Percentiles rank a stretch among this genome's conserved stretches.
Evolutionary conservation across 2,329 filamentous ascomycete species (phyloP).

Genomic region (Aspergillus latus): DNA sequence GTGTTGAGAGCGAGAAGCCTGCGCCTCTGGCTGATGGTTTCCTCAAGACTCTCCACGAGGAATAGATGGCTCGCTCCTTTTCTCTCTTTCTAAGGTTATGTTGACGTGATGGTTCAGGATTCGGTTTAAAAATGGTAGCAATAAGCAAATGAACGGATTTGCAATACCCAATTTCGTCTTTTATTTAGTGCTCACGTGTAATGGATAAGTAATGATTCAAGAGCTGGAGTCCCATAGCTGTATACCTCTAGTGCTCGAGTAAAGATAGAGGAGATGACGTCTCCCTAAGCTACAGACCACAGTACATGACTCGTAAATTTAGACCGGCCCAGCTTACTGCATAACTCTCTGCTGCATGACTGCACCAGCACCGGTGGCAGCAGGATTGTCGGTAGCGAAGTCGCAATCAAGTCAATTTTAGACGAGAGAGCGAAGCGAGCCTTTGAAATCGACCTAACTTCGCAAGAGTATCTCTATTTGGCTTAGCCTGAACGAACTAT

Average conservation of each 20-base stretch:
- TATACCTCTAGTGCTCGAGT: neutral
- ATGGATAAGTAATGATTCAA: constrained; percentile 12
- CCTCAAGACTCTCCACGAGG: constrained; percentile 52
- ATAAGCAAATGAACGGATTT: constrained; percentile 28
- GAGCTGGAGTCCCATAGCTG: neutral
- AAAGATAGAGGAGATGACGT: neutral
- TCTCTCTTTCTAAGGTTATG: constrained; percentile 8
- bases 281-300: neutral
- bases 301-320: too few relatives aligned
- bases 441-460: neutral
- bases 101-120: constrained; percentile 23
- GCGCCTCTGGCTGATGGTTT: constrained; percentile 55
- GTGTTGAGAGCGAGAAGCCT: constrained; percentile 63
- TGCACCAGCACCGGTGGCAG: too few relatives aligned
- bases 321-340: neutral
- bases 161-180: constrained; percentile 23
- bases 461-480: constrained; percentile 7
- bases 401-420: neutral
- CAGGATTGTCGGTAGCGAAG: too few relatives aligned
- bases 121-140: constrained; percentile 27
- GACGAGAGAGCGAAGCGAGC: neutral
- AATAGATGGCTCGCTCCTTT: constrained; percentile 41
- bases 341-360: neutral
- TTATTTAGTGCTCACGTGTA: constrained; percentile 5
- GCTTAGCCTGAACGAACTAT: neutral